phyloP scores from a whole-genome alignment of 148 eudicot genomes.

The Euryodendron excelsum region DNA sequence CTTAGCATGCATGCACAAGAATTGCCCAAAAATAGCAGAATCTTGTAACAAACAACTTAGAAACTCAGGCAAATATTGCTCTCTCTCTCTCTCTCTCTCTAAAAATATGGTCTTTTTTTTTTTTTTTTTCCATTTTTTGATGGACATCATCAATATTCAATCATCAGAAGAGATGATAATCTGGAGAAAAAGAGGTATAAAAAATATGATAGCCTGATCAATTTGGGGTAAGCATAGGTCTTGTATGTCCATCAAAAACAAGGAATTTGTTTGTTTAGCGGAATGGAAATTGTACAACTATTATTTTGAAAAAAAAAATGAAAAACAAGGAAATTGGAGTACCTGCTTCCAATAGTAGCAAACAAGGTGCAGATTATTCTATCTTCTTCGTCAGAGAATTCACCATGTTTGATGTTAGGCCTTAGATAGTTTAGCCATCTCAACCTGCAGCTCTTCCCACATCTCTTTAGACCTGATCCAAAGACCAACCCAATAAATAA shows the following conservation, averaged over 20 bases:
- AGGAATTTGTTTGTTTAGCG: background rate
- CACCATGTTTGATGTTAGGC: conserved; percentile 38
- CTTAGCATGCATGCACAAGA: conserved; percentile 21
- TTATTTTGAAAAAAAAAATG: background rate
- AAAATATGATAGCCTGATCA: background rate
- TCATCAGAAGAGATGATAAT: background rate
- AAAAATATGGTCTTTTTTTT: no score
- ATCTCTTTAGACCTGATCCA: conserved; percentile 28
- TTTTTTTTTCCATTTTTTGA: background rate
- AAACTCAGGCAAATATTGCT: background rate
- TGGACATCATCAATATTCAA: background rate
- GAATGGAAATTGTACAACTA: no score
- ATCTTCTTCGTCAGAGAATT: conserved; percentile 37
- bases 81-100: background rate
- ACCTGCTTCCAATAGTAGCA: conserved; percentile 37
- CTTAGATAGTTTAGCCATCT: conserved; percentile 40
- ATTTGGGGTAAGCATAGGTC: background rate
- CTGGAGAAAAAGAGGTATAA: background rate
- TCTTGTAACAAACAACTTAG: conserved; percentile 16
- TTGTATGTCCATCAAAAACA: conserved; percentile 2
- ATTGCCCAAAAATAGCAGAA: conserved; percentile 17
- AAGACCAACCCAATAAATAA: background rate
- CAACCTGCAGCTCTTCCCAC: conserved; percentile 39
- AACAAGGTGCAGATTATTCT: conserved; percentile 30
- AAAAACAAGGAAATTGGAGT: background rate